Percentiles rank a stretch among this genome's conserved stretches.
These are phyloP conservation scores for Phlebopus sp. DNA, from an alignment of 1,284 basidiomycete genomes.

Conservation along the genomic window DNA sequence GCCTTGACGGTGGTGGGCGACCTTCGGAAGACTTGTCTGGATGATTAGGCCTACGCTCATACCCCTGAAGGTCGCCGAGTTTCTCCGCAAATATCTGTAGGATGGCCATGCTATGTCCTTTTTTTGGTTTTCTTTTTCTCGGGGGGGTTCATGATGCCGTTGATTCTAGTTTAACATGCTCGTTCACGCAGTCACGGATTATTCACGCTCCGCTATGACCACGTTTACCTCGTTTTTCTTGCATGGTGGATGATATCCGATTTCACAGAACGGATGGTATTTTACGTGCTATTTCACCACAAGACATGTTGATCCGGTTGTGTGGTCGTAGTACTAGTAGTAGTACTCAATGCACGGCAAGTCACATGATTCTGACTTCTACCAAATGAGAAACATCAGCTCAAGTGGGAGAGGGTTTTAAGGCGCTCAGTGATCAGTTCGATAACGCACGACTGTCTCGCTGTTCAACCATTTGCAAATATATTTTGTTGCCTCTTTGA, in stretches of 20 bases:
- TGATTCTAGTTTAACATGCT: constrained; percentile 17
- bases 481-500: too few relatives aligned
- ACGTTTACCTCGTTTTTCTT: constrained; percentile 2
- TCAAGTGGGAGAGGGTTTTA: constrained; percentile 3
- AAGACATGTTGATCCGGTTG: constrained; percentile 8
- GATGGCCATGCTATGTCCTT: constrained; percentile 12
- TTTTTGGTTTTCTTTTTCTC: constrained; percentile 21
- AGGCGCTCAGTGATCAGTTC: not conserved
- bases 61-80: constrained; percentile 60
- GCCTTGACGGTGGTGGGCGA: constrained; percentile 58
- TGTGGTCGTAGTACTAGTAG: not conserved
- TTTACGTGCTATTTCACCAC: constrained; percentile 22
- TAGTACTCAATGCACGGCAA: constrained; percentile 17
- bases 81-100: constrained; percentile 43
- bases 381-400: not conserved
- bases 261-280: constrained; percentile 6
- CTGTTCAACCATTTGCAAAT: too few relatives aligned
- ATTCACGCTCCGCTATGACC: constrained; percentile 10
- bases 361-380: constrained; percentile 10
- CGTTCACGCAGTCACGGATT: constrained; percentile 13
- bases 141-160: constrained; percentile 20
- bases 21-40: constrained; percentile 49
- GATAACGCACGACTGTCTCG: constrained; percentile 1
- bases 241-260: not conserved
- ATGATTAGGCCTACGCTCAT: constrained; percentile 42